These are phyloP conservation scores for Cucumis melo DNA, from an alignment of 306 rosid species.

Conservation along the genomic window DNA sequence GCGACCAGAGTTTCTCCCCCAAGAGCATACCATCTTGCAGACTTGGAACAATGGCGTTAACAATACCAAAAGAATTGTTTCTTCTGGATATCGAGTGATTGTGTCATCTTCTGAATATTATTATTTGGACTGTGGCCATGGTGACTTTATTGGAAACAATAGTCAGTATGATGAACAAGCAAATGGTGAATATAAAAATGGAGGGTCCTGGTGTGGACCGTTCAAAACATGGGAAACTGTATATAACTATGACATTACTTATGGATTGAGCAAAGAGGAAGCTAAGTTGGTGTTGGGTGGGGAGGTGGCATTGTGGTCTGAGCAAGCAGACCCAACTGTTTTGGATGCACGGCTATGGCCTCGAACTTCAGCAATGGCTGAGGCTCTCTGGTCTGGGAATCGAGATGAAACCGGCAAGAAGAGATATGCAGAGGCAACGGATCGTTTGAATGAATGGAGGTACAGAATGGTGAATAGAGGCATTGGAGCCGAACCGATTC, in stretches of 20 bases:
- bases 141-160: conserved; percentile 57
- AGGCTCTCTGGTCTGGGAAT: conserved; percentile 80
- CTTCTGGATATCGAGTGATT: conserved; percentile 51
- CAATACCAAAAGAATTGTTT: conserved; percentile 57
- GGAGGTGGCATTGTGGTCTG: conserved; percentile 80
- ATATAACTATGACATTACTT: conserved; percentile 60
- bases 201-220: conserved; percentile 86
- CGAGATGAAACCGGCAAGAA: conserved; percentile 41
- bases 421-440: conserved; percentile 64
- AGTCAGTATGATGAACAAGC: conserved; percentile 31
- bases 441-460: conserved; percentile 79
- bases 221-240: conserved; percentile 83
- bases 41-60: conserved; percentile 77
- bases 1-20: conserved; percentile 33
- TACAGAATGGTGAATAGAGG: conserved; percentile 64
- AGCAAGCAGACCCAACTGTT: conserved; percentile 67
- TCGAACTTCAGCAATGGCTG: conserved; percentile 63
- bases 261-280: conserved; percentile 51
- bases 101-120: conserved; percentile 67
- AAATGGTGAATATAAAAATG: conserved; percentile 16
- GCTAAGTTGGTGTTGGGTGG: conserved; percentile 80
- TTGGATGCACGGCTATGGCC: conserved; percentile 79
- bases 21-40: conserved; percentile 55
- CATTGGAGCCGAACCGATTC: conserved; percentile 77
- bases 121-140: conserved; percentile 85